Evolutionary conservation across 352 stramenopile species (phyloP), one percentile per base, ranked within the genome.

Genomic region (Globisporangium rhizosaccharum): DNA sequence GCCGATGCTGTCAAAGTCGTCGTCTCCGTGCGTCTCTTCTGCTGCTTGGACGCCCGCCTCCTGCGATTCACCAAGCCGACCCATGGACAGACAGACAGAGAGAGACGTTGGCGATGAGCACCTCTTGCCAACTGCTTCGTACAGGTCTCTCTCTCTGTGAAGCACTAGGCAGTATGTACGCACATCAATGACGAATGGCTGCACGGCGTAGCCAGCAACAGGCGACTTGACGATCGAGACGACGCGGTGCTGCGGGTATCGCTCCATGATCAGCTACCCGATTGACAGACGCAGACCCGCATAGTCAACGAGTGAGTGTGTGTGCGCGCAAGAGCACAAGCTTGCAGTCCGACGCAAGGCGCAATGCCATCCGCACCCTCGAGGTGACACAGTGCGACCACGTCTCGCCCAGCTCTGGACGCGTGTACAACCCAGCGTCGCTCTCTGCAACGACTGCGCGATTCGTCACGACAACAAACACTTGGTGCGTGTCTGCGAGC

Each of bases 331-430:
- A 23, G 23, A 23, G 23, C 23, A 23, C 23, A 23, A 23, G 23
- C 23, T 23, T 23, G 23, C 23, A 23, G 23, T 23, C 23, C 0
- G 23, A 23, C 23, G 46, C n/a, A 25, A 66, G 53, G 14, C 6
- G 15, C 49, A 28, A 18, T 17, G 15, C 33, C 26, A 37, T 9
- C 45, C 57, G 26, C 44, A 87, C 81, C 45, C 81, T 73, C 39
- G 72, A 82, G 3, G 77, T 90, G 52, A 90, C 74, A 33, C 77
- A 90, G 44, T 89, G 78, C 7, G 78, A 68, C 84, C 84, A 93
- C 17, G 49, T 79, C 26, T 90, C 79, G 37, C 79, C 79, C 39
- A 93, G 71, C 17, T 72, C 55, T 17, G 84, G 76, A 20, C 79
- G 82, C 20, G 84, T 90, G 57, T 79, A 91, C 17, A 84, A 54